Percentiles rank a stretch among this genome's conserved stretches.
Evolutionary conservation across 1,284 basidiomycete species (phyloP).

Genomic region (Moniliophthora roreri): DNA sequence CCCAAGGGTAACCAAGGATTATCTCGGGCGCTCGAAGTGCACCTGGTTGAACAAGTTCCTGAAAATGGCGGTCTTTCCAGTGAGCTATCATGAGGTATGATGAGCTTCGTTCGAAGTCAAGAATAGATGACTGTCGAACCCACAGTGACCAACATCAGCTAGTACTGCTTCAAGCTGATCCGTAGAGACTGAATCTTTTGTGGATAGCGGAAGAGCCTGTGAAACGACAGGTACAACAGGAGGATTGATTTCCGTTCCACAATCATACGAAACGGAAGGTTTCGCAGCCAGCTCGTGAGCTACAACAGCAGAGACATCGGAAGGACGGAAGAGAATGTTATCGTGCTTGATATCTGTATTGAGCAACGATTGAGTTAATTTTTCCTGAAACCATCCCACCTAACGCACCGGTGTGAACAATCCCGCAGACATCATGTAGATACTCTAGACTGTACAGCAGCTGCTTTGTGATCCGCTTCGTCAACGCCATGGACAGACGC

Average conservation of each 20-base stretch:
- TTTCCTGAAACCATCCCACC: not conserved
- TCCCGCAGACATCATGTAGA: slow-evolving; percentile 2
- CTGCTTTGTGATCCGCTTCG: slow-evolving; percentile 7
- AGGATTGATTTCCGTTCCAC: not conserved
- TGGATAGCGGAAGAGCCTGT: not conserved
- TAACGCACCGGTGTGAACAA: slow-evolving; percentile 7
- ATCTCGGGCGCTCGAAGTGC: slow-evolving; percentile 26
- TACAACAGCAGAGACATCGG: not conserved
- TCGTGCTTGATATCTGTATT: slow-evolving; percentile 12
- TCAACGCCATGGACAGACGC: not conserved
- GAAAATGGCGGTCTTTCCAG: slow-evolving; percentile 11
- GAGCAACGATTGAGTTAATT: not conserved
- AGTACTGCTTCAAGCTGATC: slow-evolving; percentile 5
- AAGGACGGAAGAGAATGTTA: slow-evolving; percentile 11
- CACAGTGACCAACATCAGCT: slow-evolving; percentile 9
- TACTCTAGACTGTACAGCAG: slow-evolving; percentile 2
- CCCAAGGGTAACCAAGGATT: slow-evolving; percentile 22
- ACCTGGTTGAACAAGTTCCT: slow-evolving; percentile 21
- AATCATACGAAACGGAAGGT: slow-evolving; percentile 2
- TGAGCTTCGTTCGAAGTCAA: not conserved
- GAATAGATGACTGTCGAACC: not conserved
- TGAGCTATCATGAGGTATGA: not conserved
- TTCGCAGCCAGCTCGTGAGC: not conserved
- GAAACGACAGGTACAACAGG: slow-evolving; percentile 6
- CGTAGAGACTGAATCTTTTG: not conserved